Conservation (phyloP, 768 basidiomycete genomes). For the Collybia sordida region DNA sequence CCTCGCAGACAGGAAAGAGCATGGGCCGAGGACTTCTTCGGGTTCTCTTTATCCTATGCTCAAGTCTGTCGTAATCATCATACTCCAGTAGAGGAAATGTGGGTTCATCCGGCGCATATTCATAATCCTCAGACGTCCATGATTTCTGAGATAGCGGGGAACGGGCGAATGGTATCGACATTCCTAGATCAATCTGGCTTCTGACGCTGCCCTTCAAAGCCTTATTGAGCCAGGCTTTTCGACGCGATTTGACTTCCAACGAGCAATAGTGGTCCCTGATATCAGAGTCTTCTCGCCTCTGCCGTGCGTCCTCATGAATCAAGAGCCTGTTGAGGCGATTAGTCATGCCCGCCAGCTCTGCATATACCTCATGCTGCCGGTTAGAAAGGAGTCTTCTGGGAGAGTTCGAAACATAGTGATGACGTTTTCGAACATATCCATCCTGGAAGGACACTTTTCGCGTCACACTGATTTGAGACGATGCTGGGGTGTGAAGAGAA, state of each 20-base stretch:
- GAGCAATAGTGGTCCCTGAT: conserved; percentile 38
- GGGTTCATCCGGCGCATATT: conserved; percentile 7
- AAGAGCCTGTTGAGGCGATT: conserved; percentile 40
- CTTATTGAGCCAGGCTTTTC: conserved; percentile 67
- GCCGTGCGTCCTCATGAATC: conserved; percentile 40
- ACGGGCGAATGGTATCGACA: conserved; percentile 48
- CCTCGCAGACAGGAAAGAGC: conserved; percentile 43
- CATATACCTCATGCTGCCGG: conserved; percentile 30
- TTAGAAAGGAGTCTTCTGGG: conserved; percentile 28
- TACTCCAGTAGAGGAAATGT: conserved; percentile 8
- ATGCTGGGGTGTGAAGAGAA: conserved; percentile 46
- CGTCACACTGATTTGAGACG: conserved; percentile 23
- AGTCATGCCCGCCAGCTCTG: conserved; percentile 27
- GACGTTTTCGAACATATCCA: conserved; percentile 12
- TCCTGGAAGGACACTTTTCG: conserved; percentile 20
- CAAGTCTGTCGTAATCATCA: conserved; percentile 16
- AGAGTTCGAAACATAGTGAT: conserved; percentile 18
- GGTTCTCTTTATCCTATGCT: conserved; percentile 2
- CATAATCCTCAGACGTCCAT: conserved; percentile 25
- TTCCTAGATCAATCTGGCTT: conserved; percentile 33
- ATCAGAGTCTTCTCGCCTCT: conserved; percentile 37
- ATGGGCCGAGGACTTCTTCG: conserved; percentile 12
- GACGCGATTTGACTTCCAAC: conserved; percentile 56
- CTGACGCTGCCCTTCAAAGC: conserved; percentile 28
- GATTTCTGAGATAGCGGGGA: conserved; percentile 46